Percentiles rank a stretch among this genome's conserved stretches.
phyloP scores from a whole-genome alignment of 1,139 yeast species.

The Diutina pseudorugosa region DNA sequence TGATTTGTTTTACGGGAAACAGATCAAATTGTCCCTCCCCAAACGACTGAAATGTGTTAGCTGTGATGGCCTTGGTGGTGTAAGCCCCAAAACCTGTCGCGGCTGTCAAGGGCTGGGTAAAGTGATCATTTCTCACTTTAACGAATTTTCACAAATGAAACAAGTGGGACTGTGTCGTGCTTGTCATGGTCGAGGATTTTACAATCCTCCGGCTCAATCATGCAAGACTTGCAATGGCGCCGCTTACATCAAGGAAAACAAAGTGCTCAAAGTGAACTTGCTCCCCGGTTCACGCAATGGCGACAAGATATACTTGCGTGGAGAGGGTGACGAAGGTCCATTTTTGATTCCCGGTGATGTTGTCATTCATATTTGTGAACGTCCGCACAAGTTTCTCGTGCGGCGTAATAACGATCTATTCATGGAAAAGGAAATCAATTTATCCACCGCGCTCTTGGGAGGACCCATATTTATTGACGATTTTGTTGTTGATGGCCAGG shows the following conservation, averaged over 20 bases:
- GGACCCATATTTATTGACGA: constrained; percentile 34
- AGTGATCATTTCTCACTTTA: constrained; percentile 19
- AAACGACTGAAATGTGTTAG: constrained; percentile 26
- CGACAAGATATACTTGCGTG: constrained; percentile 36
- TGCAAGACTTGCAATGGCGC: constrained; percentile 23
- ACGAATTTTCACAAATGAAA: constrained; percentile 22
- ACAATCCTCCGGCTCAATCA: constrained; percentile 16
- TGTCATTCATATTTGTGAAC: constrained; percentile 29
- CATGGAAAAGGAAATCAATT: constrained; percentile 33
- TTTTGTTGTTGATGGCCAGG: constrained; percentile 30
- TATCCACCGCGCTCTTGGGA: constrained; percentile 43
- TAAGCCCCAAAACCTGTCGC: constrained; percentile 20
- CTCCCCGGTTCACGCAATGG: constrained; percentile 17
- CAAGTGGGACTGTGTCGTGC: constrained; percentile 22
- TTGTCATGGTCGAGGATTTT: constrained; percentile 27
- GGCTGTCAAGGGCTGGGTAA: constrained; percentile 29
- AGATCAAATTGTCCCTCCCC: constrained; percentile 30
- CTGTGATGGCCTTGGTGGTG: constrained; percentile 36
- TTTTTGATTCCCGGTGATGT: constrained; percentile 57
- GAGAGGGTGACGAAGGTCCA: constrained; percentile 55
- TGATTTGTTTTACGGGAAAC: constrained; percentile 38
- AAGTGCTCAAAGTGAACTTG: constrained; percentile 35
- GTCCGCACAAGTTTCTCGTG: constrained; percentile 26
- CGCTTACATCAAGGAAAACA: constrained; percentile 17
- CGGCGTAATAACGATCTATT: constrained; percentile 39